Conservation (phyloP, 139 green algal genomes). For the Auxenochlorella pyrenoidosa region DNA sequence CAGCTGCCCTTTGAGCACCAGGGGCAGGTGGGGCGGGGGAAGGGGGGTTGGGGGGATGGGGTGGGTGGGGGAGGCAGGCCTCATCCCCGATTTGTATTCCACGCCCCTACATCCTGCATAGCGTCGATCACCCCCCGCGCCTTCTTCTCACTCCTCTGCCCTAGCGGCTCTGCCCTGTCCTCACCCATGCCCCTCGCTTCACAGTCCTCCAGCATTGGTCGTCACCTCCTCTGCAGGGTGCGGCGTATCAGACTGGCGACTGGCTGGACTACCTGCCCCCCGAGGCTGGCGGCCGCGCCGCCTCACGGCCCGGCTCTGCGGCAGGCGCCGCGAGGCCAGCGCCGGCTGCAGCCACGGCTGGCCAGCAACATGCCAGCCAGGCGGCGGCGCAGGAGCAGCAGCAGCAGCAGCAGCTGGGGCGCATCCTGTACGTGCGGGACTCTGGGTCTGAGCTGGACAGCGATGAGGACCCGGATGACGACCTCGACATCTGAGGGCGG, state of each 20-base stretch:
- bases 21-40: conserved; percentile 48
- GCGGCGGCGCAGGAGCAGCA: background rate
- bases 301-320: background rate
- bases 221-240: background rate
- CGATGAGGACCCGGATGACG: conserved; percentile 87
- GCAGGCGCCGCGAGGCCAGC: background rate
- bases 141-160: too few species aligned
- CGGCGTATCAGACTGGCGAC: conserved; percentile 51
- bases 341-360: background rate
- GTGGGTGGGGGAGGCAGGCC: too few species aligned
- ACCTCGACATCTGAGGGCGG: conserved; percentile 73
- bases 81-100: too few species aligned
- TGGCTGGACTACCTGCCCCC: conserved; percentile 71
- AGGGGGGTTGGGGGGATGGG: too few species aligned
- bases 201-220: too few species aligned
- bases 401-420: conserved; percentile 59
- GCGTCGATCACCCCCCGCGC: too few species aligned
- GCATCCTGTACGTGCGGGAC: conserved; percentile 83
- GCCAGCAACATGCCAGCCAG: background rate
- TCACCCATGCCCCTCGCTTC: too few species aligned
- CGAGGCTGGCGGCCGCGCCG: conserved; percentile 59
- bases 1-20: conserved; percentile 80
- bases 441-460: conserved; percentile 77
- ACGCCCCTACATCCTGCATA: too few species aligned
- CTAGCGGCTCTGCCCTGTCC: too few species aligned